Evolutionary conservation across 2,329 filamentous ascomycete genomes (phyloP).

Genomic region (Ilyonectria destructans): DNA sequence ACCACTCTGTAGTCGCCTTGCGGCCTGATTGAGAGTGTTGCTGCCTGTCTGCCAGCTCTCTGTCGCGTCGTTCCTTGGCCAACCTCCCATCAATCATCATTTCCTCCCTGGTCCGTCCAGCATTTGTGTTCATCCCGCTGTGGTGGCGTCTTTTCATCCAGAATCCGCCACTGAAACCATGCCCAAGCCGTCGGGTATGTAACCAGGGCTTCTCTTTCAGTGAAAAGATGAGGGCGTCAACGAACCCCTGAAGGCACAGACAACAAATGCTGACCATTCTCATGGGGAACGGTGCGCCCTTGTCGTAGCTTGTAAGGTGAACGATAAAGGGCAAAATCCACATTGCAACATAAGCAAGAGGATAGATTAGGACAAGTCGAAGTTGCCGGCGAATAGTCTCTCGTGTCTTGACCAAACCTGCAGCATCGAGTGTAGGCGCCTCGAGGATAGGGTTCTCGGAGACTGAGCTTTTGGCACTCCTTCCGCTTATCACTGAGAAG

Average conservation of each 20-base stretch:
- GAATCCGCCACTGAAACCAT: conserved; percentile 32
- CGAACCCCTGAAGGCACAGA: conserved; percentile 76
- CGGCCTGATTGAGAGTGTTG: conserved; percentile 21
- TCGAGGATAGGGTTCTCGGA: conserved; percentile 34
- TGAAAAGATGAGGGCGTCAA: conserved; percentile 79
- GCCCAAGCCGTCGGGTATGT: conserved; percentile 39
- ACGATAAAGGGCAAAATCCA: conserved; percentile 82
- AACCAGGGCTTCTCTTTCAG: conserved; percentile 81
- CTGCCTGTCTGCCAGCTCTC: conserved; percentile 59
- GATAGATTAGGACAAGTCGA: conserved; percentile 83
- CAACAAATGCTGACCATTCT: conserved; percentile 70
- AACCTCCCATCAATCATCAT: conserved; percentile 66
- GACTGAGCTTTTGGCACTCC: conserved; percentile 37
- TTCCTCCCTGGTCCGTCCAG: conserved; percentile 67
- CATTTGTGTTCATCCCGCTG: conserved; percentile 41
- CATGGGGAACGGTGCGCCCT: conserved; percentile 69
- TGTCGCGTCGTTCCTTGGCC: conserved; percentile 65
- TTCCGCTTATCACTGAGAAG: conserved; percentile 43
- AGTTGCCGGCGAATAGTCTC: conserved; percentile 78
- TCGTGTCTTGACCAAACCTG: conserved; percentile 59
- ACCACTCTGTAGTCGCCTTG: conserved; percentile 49
- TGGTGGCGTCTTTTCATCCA: conserved; percentile 32
- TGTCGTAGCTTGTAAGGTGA: conserved; percentile 66
- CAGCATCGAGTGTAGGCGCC: conserved; percentile 41
- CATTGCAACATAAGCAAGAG: conserved; percentile 78